Evolutionary conservation across 108 stramenopile species (phyloP).

Genomic region (Cylindrotheca closterium): DNA sequence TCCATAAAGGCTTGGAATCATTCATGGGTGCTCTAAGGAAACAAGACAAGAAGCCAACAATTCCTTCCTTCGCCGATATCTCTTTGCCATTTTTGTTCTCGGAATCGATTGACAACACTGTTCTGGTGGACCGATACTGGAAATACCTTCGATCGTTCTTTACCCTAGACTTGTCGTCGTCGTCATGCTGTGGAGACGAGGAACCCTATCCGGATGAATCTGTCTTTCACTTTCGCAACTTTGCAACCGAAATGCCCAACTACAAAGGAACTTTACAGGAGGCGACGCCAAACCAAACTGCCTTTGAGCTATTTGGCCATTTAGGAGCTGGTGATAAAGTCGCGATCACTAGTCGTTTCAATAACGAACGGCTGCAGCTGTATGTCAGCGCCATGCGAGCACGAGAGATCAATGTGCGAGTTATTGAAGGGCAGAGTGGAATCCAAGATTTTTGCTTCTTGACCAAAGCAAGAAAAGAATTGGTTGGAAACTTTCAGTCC

Average conservation of each 20-base stretch:
- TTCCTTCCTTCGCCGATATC: neutral
- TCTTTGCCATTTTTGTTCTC: conserved; percentile 32
- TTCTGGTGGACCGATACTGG: conserved; percentile 28
- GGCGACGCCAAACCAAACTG: conserved; percentile 33
- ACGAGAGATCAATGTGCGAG: conserved; percentile 37
- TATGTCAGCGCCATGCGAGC: conserved; percentile 29
- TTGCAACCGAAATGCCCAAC: conserved; percentile 41
- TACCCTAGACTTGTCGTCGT: conserved; percentile 23
- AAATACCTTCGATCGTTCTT: conserved; percentile 27
- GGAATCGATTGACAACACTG: neutral
- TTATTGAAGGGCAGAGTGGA: conserved; percentile 32
- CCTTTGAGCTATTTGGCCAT: conserved; percentile 29
- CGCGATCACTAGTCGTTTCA: conserved; percentile 30
- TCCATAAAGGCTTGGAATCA: neutral
- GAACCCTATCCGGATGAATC: conserved; percentile 38
- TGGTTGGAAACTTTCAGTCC: conserved; percentile 40
- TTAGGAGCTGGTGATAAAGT: conserved; percentile 48
- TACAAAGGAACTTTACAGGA: conserved; percentile 35
- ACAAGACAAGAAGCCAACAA: neutral
- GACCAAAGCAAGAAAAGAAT: conserved; percentile 33
- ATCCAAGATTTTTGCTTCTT: conserved; percentile 67
- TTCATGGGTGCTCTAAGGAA: neutral
- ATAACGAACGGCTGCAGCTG: conserved; percentile 11
- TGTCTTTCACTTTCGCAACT: conserved; percentile 60
- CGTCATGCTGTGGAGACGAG: conserved; percentile 30